Evolutionary conservation across 108 stramenopile genomes (phyloP).

Genomic region (Nitzschia putrida): DNA sequence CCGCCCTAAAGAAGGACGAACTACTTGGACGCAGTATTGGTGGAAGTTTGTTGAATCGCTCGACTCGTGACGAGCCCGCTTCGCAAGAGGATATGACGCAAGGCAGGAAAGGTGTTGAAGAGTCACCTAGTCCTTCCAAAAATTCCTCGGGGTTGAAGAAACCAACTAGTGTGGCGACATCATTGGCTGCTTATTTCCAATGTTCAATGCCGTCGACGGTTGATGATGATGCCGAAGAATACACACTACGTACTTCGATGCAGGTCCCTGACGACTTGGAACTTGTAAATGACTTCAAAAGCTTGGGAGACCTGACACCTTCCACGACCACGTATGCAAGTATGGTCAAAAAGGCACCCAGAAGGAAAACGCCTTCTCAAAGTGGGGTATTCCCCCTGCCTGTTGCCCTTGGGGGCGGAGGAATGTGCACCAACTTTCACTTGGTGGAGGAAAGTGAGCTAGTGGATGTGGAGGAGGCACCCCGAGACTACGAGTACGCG

Average conservation of each 20-base stretch:
- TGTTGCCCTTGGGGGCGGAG: constrained; percentile 8
- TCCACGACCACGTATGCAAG: neutral
- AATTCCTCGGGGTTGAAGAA: neutral
- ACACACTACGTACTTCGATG: neutral
- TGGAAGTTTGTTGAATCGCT: neutral
- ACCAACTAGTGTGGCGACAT: neutral
- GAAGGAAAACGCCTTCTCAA: neutral
- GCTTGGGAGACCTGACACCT: constrained; percentile 3
- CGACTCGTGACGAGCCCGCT: neutral
- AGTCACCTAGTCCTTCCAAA: too few species aligned
- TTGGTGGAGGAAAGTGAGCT: constrained; percentile 10
- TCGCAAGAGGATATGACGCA: neutral
- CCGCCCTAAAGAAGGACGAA: neutral
- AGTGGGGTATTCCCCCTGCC: constrained; percentile 3
- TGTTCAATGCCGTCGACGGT: neutral
- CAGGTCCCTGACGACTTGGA: constrained; percentile 7
- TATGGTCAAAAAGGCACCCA: neutral
- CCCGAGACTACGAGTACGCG: neutral
- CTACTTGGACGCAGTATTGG: neutral
- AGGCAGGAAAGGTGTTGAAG: neutral
- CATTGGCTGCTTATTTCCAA: neutral
- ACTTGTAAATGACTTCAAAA: constrained; percentile 1
- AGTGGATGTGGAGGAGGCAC: neutral
- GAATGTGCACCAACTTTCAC: constrained; percentile 9
- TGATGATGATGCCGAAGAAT: neutral